Percentiles rank a stretch among this genome's conserved stretches.
Conservation (phyloP, 2,329 filamentous ascomycete species). For the Dactylonectria estremocensis region DNA sequence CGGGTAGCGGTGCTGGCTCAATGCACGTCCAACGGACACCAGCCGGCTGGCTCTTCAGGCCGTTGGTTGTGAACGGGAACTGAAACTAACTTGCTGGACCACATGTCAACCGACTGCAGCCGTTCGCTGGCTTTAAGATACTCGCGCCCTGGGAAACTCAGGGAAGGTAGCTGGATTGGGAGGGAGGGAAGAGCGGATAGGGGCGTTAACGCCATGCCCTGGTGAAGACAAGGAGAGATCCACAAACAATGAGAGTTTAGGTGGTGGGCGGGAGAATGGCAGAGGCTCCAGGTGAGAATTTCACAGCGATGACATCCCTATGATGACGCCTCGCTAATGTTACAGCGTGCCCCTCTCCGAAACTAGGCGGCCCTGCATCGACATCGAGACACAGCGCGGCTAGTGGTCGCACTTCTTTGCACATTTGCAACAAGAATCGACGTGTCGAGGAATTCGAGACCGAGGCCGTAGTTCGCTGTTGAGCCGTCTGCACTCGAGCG, state of each 20-base stretch:
- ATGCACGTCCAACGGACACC: constrained; percentile 1
- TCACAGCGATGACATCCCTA: constrained; percentile 27
- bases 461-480: constrained; percentile 37
- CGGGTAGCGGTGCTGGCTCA: neutral
- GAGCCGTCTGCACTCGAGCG: constrained; percentile 40
- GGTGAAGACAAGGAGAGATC: constrained; percentile 31
- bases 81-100: neutral
- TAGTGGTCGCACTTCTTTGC: constrained; percentile 33
- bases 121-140: neutral
- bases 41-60: neutral
- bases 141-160: neutral
- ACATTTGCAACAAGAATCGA: constrained; percentile 35
- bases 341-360: constrained; percentile 17
- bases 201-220: constrained; percentile 14
- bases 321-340: constrained; percentile 11
- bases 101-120: neutral
- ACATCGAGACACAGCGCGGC: constrained; percentile 39
- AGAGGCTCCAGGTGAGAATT: constrained; percentile 14
- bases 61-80: neutral
- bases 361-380: constrained; percentile 24
- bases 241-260: constrained; percentile 17
- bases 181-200: neutral
- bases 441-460: constrained; percentile 35
- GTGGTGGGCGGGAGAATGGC: constrained; percentile 5
- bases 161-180: too few relatives aligned